Percentiles rank a stretch among this genome's conserved stretches.
Evolutionary conservation across 108 stramenopile genomes (phyloP).

Genomic region (Fistulifera solaris): DNA sequence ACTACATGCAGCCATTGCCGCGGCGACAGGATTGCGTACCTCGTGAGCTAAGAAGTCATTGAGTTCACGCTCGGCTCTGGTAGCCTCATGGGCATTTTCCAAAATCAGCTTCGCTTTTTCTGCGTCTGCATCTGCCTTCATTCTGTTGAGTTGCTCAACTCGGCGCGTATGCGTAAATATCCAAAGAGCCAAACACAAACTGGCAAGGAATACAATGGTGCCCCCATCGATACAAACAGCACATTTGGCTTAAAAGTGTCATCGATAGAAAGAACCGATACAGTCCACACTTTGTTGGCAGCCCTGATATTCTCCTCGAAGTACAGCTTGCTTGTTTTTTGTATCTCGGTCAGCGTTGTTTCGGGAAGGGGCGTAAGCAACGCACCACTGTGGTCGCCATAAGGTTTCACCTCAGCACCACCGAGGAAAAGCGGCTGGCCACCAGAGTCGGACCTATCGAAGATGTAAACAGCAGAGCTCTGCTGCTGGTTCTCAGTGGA

Average conservation of each 20-base stretch:
- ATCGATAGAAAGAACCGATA: conserved; percentile 18
- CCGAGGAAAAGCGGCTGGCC: not conserved
- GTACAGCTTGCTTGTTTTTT: not conserved
- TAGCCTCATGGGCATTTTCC: conserved; percentile 19
- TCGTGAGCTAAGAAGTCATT: conserved; percentile 34
- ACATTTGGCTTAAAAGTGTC: conserved; percentile 1
- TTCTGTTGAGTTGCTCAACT: conserved; percentile 9
- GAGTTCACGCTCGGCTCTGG: conserved; percentile 24
- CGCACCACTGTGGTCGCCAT: not conserved
- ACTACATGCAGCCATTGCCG: conserved; percentile 21
- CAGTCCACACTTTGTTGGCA: conserved; percentile 28
- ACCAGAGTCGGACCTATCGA: conserved; percentile 7
- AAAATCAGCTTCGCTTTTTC: conserved; percentile 30
- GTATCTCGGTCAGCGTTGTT: not conserved
- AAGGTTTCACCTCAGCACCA: not conserved
- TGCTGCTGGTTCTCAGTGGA: conserved; percentile 1
- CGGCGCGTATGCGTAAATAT: not conserved
- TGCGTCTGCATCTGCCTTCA: conserved; percentile 12
- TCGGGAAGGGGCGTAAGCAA: not conserved
- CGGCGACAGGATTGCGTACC: conserved; percentile 25
- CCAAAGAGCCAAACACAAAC: conserved; percentile 24
- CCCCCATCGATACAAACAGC: conserved; percentile 16
- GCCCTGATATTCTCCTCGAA: conserved; percentile 10
- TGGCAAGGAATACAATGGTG: conserved; percentile 18
- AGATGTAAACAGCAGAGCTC: conserved; percentile 11